Evolutionary conservation across 768 basidiomycete species (phyloP), one percentile per base, ranked within the genome.

Genomic region (Podaxis sp.): DNA sequence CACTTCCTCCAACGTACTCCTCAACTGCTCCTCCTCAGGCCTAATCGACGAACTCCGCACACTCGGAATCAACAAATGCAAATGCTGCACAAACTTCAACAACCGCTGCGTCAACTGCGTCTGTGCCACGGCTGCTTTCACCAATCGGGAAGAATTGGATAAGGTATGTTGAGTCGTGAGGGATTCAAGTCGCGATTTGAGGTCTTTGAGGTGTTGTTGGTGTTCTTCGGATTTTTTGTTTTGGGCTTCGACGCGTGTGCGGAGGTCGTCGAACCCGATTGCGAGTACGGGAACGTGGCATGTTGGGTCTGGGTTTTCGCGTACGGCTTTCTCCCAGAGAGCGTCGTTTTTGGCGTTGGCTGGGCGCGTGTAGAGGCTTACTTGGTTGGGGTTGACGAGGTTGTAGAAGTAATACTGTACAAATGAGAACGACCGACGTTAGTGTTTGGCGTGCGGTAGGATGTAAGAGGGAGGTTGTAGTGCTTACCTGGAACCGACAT

Each of bases 391-490:
- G 67, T 90, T 86, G 3, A 94, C 91, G 13, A 91, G 76, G 67
- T 94, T 95, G 72, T 95, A 95, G 67, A 95, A 95, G 65, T 85
- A 86, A 66, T 91, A 84, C 92, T 94, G 46, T 3, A 62, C 2
- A 36, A 4, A 10, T 22, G 37, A 5, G 8, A 36, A 36, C 12
- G 66, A 30, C 52, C 6, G 58, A 26, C 30, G 48, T 30, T 33
- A 61, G 41, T 30, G 57, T 17, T 46, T 20, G n/a, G 10, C 24
- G 22, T 17, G 48, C 28, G 56, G 38, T 4, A 58, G 15, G 11
- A 28, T 0, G 49, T 50, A 2, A 26, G 20, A 22, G 22, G 3
- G 49, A n/a, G 8, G 10, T 54, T n/a, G 12, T 4, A 30, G 15
- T 15, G 33, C 81, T 51, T 64, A 93, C 92, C 77, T 94, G 93